Evolutionary conservation across 345 rosid species (phyloP).

Genomic region (Salix purpurea): DNA sequence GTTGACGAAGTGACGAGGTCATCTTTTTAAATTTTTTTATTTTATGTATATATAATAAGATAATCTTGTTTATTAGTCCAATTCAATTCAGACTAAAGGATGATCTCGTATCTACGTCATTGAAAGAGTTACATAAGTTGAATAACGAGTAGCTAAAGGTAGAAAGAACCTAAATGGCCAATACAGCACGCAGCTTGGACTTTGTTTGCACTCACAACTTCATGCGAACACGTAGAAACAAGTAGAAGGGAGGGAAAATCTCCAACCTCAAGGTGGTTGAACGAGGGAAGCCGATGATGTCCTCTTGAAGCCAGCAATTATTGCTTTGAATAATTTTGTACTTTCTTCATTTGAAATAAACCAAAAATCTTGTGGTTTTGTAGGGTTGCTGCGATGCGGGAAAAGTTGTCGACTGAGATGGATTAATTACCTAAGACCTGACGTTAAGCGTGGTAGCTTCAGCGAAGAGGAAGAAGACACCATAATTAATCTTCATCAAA

Average conservation of each 20-base stretch:
- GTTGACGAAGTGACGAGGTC: not conserved
- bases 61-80: not conserved
- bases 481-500: slow-evolving; percentile 52
- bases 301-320: not conserved
- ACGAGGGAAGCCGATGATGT: not conserved
- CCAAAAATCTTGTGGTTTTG: not conserved
- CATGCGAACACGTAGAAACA: not conserved
- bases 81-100: not conserved
- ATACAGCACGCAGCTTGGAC: not conserved
- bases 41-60: not conserved
- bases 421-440: slow-evolving; percentile 89
- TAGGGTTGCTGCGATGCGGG: slow-evolving; percentile 81
- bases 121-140: not conserved
- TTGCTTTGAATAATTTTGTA: not conserved
- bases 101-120: not conserved
- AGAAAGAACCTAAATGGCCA: not conserved
- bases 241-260: not conserved
- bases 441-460: slow-evolving; percentile 79
- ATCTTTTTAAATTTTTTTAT: not conserved
- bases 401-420: slow-evolving; percentile 91
- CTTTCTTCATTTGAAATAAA: not conserved
- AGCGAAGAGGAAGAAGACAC: slow-evolving; percentile 66
- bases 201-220: not conserved
- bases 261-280: slow-evolving; percentile 10
- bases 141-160: not conserved